Base-by-base conservation (phyloP, 768 basidiomycete species). In the Agaricus bisporus region DNA sequence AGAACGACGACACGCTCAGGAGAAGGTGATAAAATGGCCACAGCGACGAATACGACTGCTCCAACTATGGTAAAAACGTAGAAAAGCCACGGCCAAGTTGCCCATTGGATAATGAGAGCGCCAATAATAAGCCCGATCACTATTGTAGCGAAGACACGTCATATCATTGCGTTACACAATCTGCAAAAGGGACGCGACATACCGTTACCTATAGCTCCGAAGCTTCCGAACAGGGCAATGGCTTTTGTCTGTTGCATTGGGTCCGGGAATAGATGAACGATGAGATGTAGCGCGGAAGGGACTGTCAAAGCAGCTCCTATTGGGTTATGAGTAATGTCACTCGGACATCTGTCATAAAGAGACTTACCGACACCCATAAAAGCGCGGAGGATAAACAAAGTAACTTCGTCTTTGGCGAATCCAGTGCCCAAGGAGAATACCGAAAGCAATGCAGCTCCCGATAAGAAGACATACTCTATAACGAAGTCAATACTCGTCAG, bases 41-140 rank as follows among this genome's bases (percentile, higher is more conserved):
- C 72, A 69, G 28, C 69, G 59, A 11, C 11, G 32, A 32, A 32
- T 11, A 32, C 32, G 8, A 32, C 32, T 7, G 32, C 11, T 32
- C 32, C 32, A 32, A 7, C 8, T 7, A 32, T 32, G 32, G 32
- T 32, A 11, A 32, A 32, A 49, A 73, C 66, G 60, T 72, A 78
- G 60, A 81, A 80, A 26, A 78, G 67, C 78, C 77, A 79, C 22
- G 58, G 66, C 64, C 72, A 80, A 12, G 71, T 66, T 3, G 64
- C 61, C 17, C 61, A 69, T 39, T 64, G 55, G 5, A 73, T 70
- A 42, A 77, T 66, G 14, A 72, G 18, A 0, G 73, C 75, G 14
- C 75, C 75, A 7, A 74, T 63, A 25, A 73, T 38, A 17, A 73
- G 58, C 2, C 74, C 73, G 29, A 69, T 55, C 5, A 72, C 71